Percentiles rank a stretch among this genome's conserved stretches.
These are phyloP conservation scores for Decorospora gaudefroyi DNA, from an alignment of 2,329 filamentous ascomycete genomes.

Conservation along the genomic window DNA sequence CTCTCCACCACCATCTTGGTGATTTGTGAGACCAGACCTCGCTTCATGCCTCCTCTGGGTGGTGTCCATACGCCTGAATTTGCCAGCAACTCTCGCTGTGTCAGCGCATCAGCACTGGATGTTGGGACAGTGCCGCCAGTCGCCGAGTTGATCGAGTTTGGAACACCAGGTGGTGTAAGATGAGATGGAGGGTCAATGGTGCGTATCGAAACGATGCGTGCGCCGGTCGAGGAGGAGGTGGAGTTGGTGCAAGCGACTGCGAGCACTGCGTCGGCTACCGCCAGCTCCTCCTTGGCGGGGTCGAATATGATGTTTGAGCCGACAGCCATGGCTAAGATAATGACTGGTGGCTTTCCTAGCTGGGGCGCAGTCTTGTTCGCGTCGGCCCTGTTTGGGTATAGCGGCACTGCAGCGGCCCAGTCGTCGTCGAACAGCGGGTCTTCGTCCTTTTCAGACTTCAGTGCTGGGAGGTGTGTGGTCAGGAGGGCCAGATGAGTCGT, in stretches of 20 bases:
- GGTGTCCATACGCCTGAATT: constrained; percentile 79
- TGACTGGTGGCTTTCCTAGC: constrained; percentile 73
- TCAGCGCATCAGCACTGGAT: constrained; percentile 49
- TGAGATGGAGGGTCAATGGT: constrained; percentile 57
- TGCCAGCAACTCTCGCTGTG: constrained; percentile 61
- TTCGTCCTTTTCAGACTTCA: constrained; percentile 90
- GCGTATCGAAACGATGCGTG: constrained; percentile 52
- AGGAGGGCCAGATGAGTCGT: constrained; percentile 93
- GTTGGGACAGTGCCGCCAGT: constrained; percentile 49
- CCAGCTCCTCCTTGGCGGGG: constrained; percentile 85
- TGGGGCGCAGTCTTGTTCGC: constrained; percentile 33
- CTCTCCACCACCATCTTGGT: constrained; percentile 75
- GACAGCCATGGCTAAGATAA: constrained; percentile 84
- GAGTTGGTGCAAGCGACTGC: constrained; percentile 73
- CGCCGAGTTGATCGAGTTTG: constrained; percentile 53
- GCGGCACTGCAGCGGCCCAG: constrained; percentile 79
- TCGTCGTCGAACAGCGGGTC: constrained; percentile 98
- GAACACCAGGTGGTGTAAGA: constrained; percentile 55
- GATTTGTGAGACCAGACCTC: constrained; percentile 71
- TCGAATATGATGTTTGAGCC: constrained; percentile 93
- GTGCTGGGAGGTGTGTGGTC: constrained; percentile 77
- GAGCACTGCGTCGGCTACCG: constrained; percentile 86
- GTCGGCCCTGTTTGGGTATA: constrained; percentile 65
- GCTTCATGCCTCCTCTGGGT: constrained; percentile 79
- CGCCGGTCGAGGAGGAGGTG: constrained; percentile 24